phyloP scores from a whole-genome alignment of 257 asterid genomes.

The Prunella vulgaris region DNA sequence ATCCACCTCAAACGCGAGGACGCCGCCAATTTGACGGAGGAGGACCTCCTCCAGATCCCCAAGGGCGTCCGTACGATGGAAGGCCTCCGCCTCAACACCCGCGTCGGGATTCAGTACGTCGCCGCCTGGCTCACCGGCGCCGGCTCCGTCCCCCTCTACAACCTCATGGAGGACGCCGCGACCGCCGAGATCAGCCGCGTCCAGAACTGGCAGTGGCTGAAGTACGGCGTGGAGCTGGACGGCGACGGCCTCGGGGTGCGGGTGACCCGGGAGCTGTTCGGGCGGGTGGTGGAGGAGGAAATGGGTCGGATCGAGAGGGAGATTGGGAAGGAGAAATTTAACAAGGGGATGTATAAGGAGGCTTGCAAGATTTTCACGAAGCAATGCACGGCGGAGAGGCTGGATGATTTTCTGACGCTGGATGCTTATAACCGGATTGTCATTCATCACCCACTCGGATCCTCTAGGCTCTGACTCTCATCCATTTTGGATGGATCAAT shows the following conservation, averaged over 20 bases:
- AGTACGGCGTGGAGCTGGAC: conserved; percentile 63
- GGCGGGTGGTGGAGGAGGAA: conserved; percentile 87
- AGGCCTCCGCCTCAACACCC: conserved; percentile 84
- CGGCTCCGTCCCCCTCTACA: conserved; percentile 91
- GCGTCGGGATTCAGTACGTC: conserved; percentile 87
- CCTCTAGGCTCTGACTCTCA: conserved; percentile 47
- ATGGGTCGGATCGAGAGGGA: conserved; percentile 84
- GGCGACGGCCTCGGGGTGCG: conserved; percentile 84
- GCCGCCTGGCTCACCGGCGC: conserved; percentile 92
- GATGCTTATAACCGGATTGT: conserved; percentile 81
- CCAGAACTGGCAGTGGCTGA: conserved; percentile 97
- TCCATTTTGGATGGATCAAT: too few relatives aligned
- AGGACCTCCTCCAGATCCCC: conserved; percentile 73
- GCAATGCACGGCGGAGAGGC: conserved; percentile 56
- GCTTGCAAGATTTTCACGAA: conserved; percentile 71
- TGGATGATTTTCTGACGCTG: conserved; percentile 88
- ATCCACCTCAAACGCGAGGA: conserved; percentile 61
- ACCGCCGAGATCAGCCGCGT: conserved; percentile 97
- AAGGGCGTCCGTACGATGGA: conserved; percentile 76
- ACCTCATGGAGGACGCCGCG: conserved; percentile 98
- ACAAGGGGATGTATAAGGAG: conserved; percentile 67
- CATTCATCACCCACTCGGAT: conserved; percentile 46
- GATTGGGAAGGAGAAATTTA: conserved; percentile 71
- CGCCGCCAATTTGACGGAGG: conserved; percentile 45
- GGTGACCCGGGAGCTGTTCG: conserved; percentile 67